phyloP scores from a whole-genome alignment of 257 asterid genomes.

The Eustoma russellianum region DNA sequence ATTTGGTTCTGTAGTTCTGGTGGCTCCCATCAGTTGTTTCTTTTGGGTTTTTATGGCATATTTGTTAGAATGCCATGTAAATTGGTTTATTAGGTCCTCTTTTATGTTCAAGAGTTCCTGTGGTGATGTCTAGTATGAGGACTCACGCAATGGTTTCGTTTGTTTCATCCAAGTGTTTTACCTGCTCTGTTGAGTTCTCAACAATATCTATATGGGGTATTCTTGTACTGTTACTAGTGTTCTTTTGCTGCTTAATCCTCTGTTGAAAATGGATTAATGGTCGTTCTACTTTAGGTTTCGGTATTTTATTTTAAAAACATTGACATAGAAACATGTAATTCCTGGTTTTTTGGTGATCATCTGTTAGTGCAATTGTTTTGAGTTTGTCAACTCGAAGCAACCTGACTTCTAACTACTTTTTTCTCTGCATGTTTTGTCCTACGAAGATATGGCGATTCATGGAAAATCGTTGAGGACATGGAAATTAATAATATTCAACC shows the following conservation, averaged over 20 bases:
- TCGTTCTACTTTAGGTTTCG: neutral
- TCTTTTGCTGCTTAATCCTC: neutral
- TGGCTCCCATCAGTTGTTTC: neutral
- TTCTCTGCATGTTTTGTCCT: neutral
- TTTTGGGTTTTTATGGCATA: neutral
- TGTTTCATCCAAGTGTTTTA: neutral
- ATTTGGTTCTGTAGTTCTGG: neutral
- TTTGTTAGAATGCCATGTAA: neutral
- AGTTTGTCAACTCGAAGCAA: neutral
- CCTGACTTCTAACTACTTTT: neutral
- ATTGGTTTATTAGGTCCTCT: neutral
- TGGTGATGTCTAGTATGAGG: neutral
- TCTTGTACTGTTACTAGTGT: neutral
- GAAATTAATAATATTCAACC: slow-evolving; percentile 54
- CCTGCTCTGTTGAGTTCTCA: too few species aligned
- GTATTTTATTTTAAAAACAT: neutral
- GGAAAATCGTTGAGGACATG: slow-evolving; percentile 60
- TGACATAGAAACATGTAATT: neutral
- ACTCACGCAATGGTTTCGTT: neutral
- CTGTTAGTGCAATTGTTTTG: neutral
- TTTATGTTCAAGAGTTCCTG: neutral
- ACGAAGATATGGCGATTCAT: slow-evolving; percentile 77
- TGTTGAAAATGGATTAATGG: neutral
- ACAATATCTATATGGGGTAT: too few species aligned
- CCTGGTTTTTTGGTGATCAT: neutral